Conservation (phyloP, 2,329 filamentous ascomycete genomes). For the Chalaropsis ovoidea region DNA sequence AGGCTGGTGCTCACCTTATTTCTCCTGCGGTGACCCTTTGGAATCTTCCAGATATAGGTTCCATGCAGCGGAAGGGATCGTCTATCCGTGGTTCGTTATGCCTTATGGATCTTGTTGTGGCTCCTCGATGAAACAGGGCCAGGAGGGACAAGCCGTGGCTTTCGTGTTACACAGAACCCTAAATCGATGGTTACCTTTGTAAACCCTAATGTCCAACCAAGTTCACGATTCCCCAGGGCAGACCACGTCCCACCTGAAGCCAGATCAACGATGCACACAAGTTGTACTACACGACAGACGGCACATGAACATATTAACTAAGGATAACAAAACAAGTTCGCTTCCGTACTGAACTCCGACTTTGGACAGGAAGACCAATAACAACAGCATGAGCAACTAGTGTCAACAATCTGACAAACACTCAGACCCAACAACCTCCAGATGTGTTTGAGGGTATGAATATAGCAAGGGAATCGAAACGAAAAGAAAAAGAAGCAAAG, state of each 20-base stretch:
- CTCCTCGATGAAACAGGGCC: neutral
- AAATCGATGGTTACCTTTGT: too few species aligned
- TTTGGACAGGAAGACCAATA: neutral
- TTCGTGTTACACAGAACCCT: neutral
- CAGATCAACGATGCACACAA: neutral
- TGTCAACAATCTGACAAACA: neutral
- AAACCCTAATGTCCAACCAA: neutral
- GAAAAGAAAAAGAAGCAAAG: neutral
- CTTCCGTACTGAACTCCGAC: neutral
- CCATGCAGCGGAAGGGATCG: neutral
- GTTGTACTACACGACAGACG: neutral
- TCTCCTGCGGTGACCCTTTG: neutral
- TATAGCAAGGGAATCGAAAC: neutral
- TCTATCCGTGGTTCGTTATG: neutral
- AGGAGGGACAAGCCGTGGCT: neutral
- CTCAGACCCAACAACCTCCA: neutral
- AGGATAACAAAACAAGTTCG: neutral
- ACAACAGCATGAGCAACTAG: neutral
- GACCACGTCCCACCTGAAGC: neutral
- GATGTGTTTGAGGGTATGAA: neutral
- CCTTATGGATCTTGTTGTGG: neutral
- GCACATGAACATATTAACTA: neutral
- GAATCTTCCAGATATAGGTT: neutral
- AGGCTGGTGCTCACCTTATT: neutral
- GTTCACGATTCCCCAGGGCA: too few species aligned